Evolutionary conservation across 345 rosid species (phyloP), one percentile per base, ranked within the genome.

Genomic region (Gossypium ekmanianum): DNA sequence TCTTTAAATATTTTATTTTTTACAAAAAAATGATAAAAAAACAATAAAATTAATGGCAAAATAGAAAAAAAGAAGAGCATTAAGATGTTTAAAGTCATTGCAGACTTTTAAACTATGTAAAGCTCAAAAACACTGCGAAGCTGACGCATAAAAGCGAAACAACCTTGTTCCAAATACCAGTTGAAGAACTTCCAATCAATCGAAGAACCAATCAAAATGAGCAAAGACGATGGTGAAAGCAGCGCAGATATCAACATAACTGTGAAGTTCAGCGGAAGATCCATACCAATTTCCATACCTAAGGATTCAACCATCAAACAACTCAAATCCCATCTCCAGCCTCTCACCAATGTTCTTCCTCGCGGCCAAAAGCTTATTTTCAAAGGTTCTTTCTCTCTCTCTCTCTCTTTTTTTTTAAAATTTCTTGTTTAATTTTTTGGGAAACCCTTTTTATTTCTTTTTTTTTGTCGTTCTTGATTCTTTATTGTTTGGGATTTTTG

Each of bases 291-390:
- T 13, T 77, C 90, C 6, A 54, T 86, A n/a, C 81, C 92, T 7
- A 55, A 70, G 26, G 90, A 91, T 66, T 74, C 85, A 57, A 84
- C 88, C 8, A 68, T 87, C 78, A 83, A 83, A 81, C 87, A 87
- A 43, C 81, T 94, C 27, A 94, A 94, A 79, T 82, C 86, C 50
- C 87, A 84, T 75, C 94, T 92, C 39, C 93, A 89, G 77, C 86
- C 97, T 11, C 88, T 89, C 85, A 94, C 98, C 76, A 81, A 92
- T 66, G 97, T 94, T 74, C 97, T 94, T 77, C 90, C 97, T 51
- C 97, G 97, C 14, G 98, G 98, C 44, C 98, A 92, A 77, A 92
- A 89, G 83, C 91, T 94, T 85, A 94, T 94, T 76, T 91, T 78
- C 77, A 92, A 89, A 86, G 98, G 97, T 94, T 44, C 71, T 8